Base-by-base conservation (phyloP, 164 flowering plant species). In the Piper longum region DNA sequence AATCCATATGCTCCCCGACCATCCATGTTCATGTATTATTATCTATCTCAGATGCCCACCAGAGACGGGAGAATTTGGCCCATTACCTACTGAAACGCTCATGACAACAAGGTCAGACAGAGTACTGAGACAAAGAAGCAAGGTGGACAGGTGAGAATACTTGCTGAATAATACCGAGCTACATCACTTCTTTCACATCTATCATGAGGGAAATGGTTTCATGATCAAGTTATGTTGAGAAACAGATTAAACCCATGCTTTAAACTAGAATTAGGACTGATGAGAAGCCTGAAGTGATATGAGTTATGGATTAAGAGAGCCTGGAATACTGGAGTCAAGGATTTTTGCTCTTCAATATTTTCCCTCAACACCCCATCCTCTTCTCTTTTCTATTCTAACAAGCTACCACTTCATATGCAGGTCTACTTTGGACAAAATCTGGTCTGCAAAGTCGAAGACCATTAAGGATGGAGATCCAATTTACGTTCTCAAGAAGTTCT, bases 351-450 rank as follows among this genome's bases (percentile, higher is more conserved):
- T 1, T 26, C 36, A 18, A 12, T 16, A 26, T 58, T 2, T 26
- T 51, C 56, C 4, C 9, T 12, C 1, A 45, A 19, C 9, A 4
- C 16, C 56, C 41, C 3, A 44, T 4, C 44, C 17, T 51, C 64
- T 45, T 11, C 18, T 39, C 44, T 4, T 44, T 26, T 26, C 36
- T 26, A 26, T 26, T n/a, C 52, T 14, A 40, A 42, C 59, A 36
- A 11, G 5, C 40, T 51, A 19, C 16, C 40, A 14, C 9, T 45
- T 11, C n/a, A 41, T 42, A 58, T 78, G 71, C 88, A 89, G 96
- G 82, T 85, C 7, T 93, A 86, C 74, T 84, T 93, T 63, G 95
- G 97, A 41, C 92, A 86, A 76, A 80, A 84, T 68, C 43, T 87
- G 64, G 87, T 87, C 13, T 88, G 89, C 67, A 76, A 67, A 72